Evolutionary conservation across 2,329 filamentous ascomycete species (phyloP), one percentile per base, ranked within the genome.

Genomic region (Trichothecium sympodiale): DNA sequence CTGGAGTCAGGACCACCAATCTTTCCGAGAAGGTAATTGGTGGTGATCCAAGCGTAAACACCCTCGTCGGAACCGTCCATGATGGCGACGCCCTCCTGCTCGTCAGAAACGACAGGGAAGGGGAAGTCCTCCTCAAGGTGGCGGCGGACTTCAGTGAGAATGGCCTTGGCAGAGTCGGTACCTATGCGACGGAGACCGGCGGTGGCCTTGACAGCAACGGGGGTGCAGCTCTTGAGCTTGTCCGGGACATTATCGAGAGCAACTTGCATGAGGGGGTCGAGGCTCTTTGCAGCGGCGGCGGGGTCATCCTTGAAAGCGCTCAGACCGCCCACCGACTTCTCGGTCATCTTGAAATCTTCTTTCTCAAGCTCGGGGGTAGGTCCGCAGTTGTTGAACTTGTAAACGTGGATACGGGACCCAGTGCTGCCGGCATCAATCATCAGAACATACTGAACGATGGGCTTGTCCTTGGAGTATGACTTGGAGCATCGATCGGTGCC

Each of bases 341-440:
- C 78, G 9, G 88, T 96, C 82, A 88, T 87, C 67, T 89, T 80
- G 62, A 98, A 98, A 39, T 84, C 73, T 56, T 98, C 91, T 53
- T 78, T 68, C 63, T 98, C 91, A 34, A 98, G 74, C 62, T 95
- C 88, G 17, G 91, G 91, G n/a, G 88, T 88, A 7, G 85, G 65
- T 10, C 88, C 91, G 64, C 89, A 98, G 67, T 96, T 96, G 71
- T 96, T 96, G 75, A 96, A 98, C 56, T 87, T 84, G 71, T 95
- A 98, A 40, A 96, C 87, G 65, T 98, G 93, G 55, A 98, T 95
- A 49, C 91, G 83, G 41, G 91, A 96, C 41, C 91, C 91, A 37
- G 91, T 96, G 67, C 88, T 96, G 49, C 91, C 91, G 33, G 91
- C 91, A 61, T 98, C 91, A 53, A 98, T 85, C 91, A 98, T 98